Conservation (phyloP, 2,329 filamentous ascomycete genomes). For the Bretziella fagacearum region DNA sequence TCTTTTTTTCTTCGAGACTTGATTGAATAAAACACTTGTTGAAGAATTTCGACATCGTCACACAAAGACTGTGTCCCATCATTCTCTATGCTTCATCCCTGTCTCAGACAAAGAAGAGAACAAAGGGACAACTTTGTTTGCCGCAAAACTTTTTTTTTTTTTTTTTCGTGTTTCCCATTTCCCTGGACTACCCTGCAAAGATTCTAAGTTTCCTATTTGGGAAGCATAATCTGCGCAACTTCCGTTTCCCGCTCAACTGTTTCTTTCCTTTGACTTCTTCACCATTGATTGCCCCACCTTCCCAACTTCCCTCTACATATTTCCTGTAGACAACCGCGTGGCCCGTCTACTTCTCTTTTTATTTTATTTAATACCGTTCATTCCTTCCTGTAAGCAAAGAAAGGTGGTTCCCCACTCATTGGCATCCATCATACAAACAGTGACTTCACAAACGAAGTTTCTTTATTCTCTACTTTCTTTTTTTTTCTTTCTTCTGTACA, state of each 20-base stretch:
- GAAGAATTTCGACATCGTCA: neutral
- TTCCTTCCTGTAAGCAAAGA: neutral
- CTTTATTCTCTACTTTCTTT: neutral
- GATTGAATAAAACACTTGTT: neutral
- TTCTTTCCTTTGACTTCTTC: neutral
- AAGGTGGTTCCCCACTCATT: neutral
- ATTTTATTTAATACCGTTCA: too few species aligned
- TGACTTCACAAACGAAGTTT: neutral
- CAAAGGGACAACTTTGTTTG: neutral
- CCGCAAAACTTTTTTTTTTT: neutral
- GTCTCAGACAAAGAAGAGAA: neutral
- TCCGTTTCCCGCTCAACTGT: neutral
- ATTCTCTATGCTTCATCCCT: neutral
- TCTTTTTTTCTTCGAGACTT: neutral
- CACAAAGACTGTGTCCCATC: neutral
- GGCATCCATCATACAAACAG: too few species aligned
- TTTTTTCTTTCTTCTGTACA: conserved; percentile 4
- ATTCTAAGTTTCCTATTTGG: conserved; percentile 2
- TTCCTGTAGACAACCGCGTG: neutral
- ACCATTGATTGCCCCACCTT: neutral
- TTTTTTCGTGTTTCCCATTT: neutral
- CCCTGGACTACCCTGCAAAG: neutral
- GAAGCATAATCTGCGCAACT: neutral
- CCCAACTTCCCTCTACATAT: neutral
- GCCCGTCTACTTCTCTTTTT: too few species aligned